Percentiles rank a stretch among this genome's conserved stretches.
These are phyloP conservation scores for Multifurca ochricompacta DNA, from an alignment of 768 basidiomycete species.

Conservation along the genomic window DNA sequence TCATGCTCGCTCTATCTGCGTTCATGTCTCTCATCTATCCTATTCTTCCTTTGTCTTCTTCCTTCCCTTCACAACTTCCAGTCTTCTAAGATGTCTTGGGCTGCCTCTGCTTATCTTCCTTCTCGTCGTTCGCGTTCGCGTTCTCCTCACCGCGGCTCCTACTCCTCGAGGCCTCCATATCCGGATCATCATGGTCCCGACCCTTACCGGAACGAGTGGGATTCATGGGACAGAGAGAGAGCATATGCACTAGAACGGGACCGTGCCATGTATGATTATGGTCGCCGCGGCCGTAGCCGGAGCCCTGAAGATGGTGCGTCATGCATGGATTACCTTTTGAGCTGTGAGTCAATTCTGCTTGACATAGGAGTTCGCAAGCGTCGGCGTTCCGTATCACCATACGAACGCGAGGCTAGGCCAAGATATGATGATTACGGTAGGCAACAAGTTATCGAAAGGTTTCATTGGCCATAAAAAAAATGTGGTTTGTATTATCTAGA, in stretches of 20 bases:
- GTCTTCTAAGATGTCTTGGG: constrained; percentile 58
- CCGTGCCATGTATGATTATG: constrained; percentile 58
- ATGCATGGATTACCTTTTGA: not conserved
- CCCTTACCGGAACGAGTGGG: constrained; percentile 58
- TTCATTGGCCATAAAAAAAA: constrained; percentile 18
- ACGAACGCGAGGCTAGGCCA: constrained; percentile 74
- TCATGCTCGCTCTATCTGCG: constrained; percentile 79
- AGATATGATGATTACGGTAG: constrained; percentile 82
- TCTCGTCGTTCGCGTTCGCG: constrained; percentile 78
- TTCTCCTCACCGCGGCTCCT: constrained; percentile 52
- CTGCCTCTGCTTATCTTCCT: constrained; percentile 58
- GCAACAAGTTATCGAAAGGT: constrained; percentile 15
- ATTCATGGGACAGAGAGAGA: constrained; percentile 65
- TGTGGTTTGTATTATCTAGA: constrained; percentile 44
- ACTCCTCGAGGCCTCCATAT: constrained; percentile 47
- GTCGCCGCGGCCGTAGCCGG: constrained; percentile 66
- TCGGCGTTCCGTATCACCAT: constrained; percentile 70
- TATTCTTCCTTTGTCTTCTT: constrained; percentile 38
- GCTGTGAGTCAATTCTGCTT: not conserved
- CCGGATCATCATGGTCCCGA: constrained; percentile 53
- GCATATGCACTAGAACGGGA: constrained; percentile 66
- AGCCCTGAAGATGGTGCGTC: constrained; percentile 69
- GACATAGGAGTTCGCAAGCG: constrained; percentile 59
- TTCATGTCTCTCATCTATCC: constrained; percentile 63
- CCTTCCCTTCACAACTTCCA: constrained; percentile 46